Percentiles rank a stretch among this genome's conserved stretches.
These are phyloP conservation scores for Cutaneotrichosporon arboriforme DNA, from an alignment of 1,284 basidiomycete genomes.

Conservation along the genomic window DNA sequence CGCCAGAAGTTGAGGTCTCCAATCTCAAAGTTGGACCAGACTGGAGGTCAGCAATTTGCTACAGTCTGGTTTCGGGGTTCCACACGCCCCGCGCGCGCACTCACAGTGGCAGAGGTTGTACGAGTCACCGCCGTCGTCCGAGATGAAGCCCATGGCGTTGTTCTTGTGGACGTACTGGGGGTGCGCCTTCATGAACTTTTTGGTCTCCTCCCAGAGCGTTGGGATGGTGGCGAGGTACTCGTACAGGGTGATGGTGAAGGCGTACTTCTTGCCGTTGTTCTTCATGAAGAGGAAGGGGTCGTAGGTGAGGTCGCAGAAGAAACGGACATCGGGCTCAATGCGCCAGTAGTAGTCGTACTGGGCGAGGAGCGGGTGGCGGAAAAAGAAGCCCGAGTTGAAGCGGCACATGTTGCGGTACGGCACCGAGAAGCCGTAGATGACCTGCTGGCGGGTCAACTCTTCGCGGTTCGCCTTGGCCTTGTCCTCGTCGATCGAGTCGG, in stretches of 20 bases:
- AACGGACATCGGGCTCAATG: constrained; percentile 51
- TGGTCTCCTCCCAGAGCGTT: constrained; percentile 66
- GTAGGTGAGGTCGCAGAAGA: constrained; percentile 42
- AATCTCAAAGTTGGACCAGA: constrained; percentile 83
- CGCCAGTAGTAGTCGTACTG: constrained; percentile 91
- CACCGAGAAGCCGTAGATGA: constrained; percentile 77
- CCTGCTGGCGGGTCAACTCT: constrained; percentile 58
- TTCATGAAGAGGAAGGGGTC: constrained; percentile 88
- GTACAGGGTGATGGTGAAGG: constrained; percentile 70
- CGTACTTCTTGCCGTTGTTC: constrained; percentile 67
- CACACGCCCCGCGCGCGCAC: constrained; percentile 39
- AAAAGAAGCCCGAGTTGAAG: constrained; percentile 87
- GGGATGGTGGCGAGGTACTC: constrained; percentile 74
- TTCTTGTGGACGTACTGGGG: constrained; percentile 63
- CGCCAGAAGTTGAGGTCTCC: constrained; percentile 70
- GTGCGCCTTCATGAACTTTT: constrained; percentile 63
- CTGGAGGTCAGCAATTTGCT: constrained; percentile 50
- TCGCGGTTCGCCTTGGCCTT: constrained; percentile 60
- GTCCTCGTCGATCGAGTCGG: constrained; percentile 71
- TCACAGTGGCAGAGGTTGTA: constrained; percentile 78
- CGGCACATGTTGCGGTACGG: constrained; percentile 70
- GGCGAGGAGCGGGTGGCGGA: constrained; percentile 67
- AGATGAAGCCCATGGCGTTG: constrained; percentile 69
- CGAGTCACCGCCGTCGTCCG: constrained; percentile 62
- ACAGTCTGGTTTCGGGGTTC: too few relatives aligned